Base-by-base conservation (phyloP, 1,139 yeast genomes). In the Yamadazyma dushanensis region DNA sequence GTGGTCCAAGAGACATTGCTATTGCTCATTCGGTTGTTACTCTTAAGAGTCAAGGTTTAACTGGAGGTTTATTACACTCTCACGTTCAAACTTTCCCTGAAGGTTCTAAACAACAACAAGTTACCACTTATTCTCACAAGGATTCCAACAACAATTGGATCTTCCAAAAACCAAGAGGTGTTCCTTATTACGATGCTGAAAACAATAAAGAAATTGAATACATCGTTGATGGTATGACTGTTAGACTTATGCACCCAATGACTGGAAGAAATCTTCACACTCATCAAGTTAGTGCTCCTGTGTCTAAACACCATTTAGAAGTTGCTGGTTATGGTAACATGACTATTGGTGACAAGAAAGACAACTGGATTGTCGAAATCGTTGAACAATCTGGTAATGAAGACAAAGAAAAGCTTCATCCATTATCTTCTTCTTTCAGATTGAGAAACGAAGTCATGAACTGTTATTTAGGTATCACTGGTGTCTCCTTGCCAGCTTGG, bases 61-160 rank as follows among this genome's bases (percentile, higher is more conserved):
- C 92, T 43, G 96, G 97, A 45, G 95, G 95, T 28, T 71, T 94
- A 50, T 76, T 92, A 54, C 99, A 92, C 65, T 92, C 98, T 9
- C 99, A 92, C 59, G 79, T 86, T 34, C 97, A 92, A 66, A 72
- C 88, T 9, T 92, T 71, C 70, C 98, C 98, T 29, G 95, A 81
- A 53, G 99, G 99, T 38, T 90, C 97, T 14, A 75, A 78, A 51
- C 99, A 92, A 66, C 97, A 92, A 65, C 98, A 92, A 66, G 86
- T 92, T 38, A 92, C 98, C 30, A 86, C 96, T 22, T 92, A 92
- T 61, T 80, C 88, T 35, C 97, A 88, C 69, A 87, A 87, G 66
- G 99, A 92, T 63, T 54, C 80, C 39, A 92, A 92, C 70, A 92
- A 92, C 62, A 82, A 88, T 52, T 92, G 97, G 97, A 56, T 74